Evolutionary conservation across 2,329 filamentous ascomycete species (phyloP).

Genomic region (Cladosporium oxysporum): DNA sequence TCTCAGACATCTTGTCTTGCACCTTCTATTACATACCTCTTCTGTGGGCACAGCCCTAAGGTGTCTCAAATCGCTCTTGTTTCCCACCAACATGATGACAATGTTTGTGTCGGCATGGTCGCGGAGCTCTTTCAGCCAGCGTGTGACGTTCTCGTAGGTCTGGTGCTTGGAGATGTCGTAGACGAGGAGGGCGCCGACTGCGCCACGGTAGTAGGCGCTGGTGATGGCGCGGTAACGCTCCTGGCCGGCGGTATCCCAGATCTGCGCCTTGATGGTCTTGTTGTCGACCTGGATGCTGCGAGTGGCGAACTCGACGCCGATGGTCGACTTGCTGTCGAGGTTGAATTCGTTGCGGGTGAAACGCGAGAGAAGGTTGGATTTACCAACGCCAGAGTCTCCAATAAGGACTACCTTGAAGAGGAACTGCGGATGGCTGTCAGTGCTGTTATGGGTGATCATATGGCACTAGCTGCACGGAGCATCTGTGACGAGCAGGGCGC

Average conservation of each 20-base stretch:
- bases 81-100: slow-evolving; percentile 97
- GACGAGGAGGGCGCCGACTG: slow-evolving; percentile 93
- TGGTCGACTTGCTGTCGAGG: slow-evolving; percentile 98
- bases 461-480: neutral
- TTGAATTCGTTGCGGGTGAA: slow-evolving; percentile 99
- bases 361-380: slow-evolving; percentile 98
- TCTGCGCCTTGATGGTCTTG: slow-evolving; percentile 99
- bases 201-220: slow-evolving; percentile 97
- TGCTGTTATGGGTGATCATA: slow-evolving; percentile 28
- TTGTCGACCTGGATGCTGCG: slow-evolving; percentile 97
- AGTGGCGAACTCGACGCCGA: slow-evolving; percentile 98
- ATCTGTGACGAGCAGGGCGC: slow-evolving; percentile 13
- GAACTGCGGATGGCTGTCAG: slow-evolving; percentile 63
- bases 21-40: slow-evolving; percentile 52
- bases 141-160: slow-evolving; percentile 97
- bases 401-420: slow-evolving; percentile 99
- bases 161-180: slow-evolving; percentile 99
- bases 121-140: slow-evolving; percentile 98
- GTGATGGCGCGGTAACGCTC: slow-evolving; percentile 99
- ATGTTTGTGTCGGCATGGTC: slow-evolving; percentile 99
- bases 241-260: slow-evolving; percentile 99
- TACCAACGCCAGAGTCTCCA: slow-evolving; percentile 98
- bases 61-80: slow-evolving; percentile 99
- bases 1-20: neutral
- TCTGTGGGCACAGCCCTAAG: slow-evolving; percentile 95